Conservation (phyloP, 768 basidiomycete species). For the Xerocomus potaroensis region DNA sequence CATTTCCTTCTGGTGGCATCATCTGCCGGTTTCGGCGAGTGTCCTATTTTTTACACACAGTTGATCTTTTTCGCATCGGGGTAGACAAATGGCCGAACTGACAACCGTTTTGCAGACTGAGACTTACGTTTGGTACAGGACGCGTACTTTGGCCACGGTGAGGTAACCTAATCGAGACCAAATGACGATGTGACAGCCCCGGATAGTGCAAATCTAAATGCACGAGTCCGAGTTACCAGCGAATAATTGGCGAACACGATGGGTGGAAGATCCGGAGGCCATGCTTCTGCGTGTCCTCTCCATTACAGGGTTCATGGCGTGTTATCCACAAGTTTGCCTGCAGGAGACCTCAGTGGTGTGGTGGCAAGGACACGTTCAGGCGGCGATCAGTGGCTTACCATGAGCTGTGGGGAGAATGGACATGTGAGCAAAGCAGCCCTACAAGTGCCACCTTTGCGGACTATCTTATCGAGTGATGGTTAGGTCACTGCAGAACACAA, state of each 20-base stretch:
- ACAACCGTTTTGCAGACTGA: background rate
- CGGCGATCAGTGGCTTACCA: conserved; percentile 8
- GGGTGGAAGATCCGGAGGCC: conserved; percentile 22
- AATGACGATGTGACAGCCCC: background rate
- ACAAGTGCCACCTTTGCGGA: background rate
- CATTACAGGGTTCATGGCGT: conserved; percentile 9
- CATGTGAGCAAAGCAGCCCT: conserved; percentile 21
- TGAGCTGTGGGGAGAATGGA: conserved; percentile 18
- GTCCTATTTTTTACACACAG: background rate
- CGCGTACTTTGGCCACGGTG: conserved; percentile 6
- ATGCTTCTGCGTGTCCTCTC: conserved; percentile 10
- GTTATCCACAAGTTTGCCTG: conserved; percentile 24
- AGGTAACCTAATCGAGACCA: conserved; percentile 9
- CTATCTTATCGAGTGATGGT: background rate
- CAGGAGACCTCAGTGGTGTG: conserved; percentile 16
- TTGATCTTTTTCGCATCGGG: background rate
- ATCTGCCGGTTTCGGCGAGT: background rate
- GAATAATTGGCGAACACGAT: conserved; percentile 15
- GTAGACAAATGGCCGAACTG: background rate
- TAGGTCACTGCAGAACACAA: background rate
- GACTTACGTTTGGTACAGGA: conserved; percentile 10
- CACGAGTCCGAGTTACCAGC: conserved; percentile 13
- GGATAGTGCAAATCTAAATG: conserved; percentile 6
- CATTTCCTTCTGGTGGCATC: background rate
- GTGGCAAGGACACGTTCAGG: conserved; percentile 13